Percentiles rank a stretch among this genome's conserved stretches.
phyloP scores from a whole-genome alignment of 1,284 basidiomycete species.

The Pisolithus thermaeus region DNA sequence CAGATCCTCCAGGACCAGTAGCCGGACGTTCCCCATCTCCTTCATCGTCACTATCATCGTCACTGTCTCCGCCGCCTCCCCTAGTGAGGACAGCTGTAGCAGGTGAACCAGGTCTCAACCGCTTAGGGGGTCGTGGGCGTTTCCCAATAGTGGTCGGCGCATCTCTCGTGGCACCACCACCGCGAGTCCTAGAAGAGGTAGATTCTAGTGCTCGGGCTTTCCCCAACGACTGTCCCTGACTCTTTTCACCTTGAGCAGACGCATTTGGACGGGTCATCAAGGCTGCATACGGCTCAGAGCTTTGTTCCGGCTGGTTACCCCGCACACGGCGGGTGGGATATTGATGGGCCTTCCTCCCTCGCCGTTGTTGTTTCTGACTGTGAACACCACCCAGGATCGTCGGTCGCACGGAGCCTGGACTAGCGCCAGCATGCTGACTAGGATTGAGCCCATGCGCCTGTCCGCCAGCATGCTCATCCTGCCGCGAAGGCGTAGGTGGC shows the following conservation, averaged over 20 bases:
- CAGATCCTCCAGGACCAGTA: neutral
- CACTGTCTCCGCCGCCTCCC: constrained; percentile 8
- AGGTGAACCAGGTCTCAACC: constrained; percentile 7
- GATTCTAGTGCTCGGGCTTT: constrained; percentile 2
- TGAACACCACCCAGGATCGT: too few species aligned
- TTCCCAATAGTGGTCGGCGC: constrained; percentile 13
- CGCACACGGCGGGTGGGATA: constrained; percentile 5
- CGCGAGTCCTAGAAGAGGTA: neutral
- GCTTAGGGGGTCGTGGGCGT: constrained; percentile 19
- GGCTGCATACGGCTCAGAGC: neutral
- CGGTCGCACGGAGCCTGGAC: too few species aligned
- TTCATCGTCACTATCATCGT: constrained; percentile 27
- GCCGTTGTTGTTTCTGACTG: too few species aligned
- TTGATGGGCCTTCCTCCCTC: neutral
- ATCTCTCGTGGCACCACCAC: neutral
- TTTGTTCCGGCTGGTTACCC: constrained; percentile 2
- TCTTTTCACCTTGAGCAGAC: neutral
- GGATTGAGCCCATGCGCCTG: too few species aligned
- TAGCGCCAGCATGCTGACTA: too few species aligned
- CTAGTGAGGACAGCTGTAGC: neutral
- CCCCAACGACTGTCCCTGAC: neutral
- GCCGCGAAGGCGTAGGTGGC: too few species aligned
- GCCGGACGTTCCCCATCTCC: constrained; percentile 14
- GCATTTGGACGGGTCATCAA: neutral
- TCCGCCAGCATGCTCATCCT: too few species aligned